Conservation (phyloP, 257 asterid species). For the Dorcoceras hygrometricum region DNA sequence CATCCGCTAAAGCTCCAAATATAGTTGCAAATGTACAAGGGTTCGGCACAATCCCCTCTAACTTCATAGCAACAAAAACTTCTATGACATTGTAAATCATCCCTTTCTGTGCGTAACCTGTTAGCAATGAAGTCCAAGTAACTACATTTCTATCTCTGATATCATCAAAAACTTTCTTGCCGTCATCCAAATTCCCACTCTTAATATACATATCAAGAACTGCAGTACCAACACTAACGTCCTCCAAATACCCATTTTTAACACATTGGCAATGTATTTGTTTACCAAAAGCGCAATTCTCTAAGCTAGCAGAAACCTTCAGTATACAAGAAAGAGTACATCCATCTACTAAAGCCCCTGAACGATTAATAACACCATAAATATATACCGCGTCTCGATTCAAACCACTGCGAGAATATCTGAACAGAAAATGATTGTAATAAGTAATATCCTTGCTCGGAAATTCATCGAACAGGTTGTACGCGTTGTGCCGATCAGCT, state of each 20-base stretch:
- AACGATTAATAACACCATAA: constrained; percentile 45
- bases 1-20: constrained; percentile 76
- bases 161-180: constrained; percentile 65
- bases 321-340: constrained; percentile 64
- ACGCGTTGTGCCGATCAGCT: constrained; percentile 25
- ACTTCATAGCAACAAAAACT: constrained; percentile 48
- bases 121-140: constrained; percentile 82
- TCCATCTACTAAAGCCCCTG: constrained; percentile 51
- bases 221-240: constrained; percentile 84
- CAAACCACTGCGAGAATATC: constrained; percentile 46
- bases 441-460: constrained; percentile 43
- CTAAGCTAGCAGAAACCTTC: constrained; percentile 59
- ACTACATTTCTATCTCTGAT: constrained; percentile 70
- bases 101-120: constrained; percentile 60
- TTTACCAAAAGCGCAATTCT: constrained; percentile 42
- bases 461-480: constrained; percentile 50
- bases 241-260: constrained; percentile 56
- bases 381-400: constrained; percentile 49
- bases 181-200: constrained; percentile 45
- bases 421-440: constrained; percentile 61
- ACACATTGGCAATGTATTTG: constrained; percentile 73
- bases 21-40: constrained; percentile 72
- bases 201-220: constrained; percentile 81
- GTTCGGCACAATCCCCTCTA: constrained; percentile 60
- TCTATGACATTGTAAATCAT: constrained; percentile 40